Base-by-base conservation (phyloP, 163 green algal species). In the Scenedesmus sp. region DNA sequence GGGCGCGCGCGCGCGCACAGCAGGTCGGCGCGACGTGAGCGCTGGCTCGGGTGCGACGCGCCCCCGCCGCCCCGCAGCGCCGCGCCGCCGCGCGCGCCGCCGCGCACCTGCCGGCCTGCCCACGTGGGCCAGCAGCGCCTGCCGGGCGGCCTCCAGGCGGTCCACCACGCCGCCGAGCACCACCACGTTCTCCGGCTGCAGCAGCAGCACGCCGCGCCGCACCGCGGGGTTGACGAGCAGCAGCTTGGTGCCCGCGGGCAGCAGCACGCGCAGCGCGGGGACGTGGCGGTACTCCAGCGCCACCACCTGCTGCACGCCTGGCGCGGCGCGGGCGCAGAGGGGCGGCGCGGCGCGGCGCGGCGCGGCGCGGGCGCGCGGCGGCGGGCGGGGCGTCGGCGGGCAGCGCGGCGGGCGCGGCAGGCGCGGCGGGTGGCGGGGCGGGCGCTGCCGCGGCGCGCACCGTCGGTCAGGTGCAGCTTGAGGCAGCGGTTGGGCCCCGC, bases 381-480 rank as follows among this genome's bases (percentile, higher is more conserved):
- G 4, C 36, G 53, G 13, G 6, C 80, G 36, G 15, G 93, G 90
- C 91, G 54, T 95, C 91, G 42, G 89, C n/a, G n/a, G n/a, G n/a
- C n/a, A n/a, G n/a, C n/a, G n/a, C n/a, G n/a, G n/a, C n/a, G n/a
- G n/a, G n/a, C n/a, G n/a, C n/a, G n/a, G n/a, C n/a, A n/a, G n/a
- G n/a, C n/a, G n/a, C n/a, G n/a, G n/a, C n/a, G n/a, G n/a, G n/a
- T n/a, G n/a, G n/a, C n/a, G n/a, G n/a, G n/a, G n/a, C n/a, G n/a
- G n/a, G n/a, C n/a, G n/a, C n/a, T n/a, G n/a, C n/a, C n/a, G n/a
- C 70, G 15, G 18, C 18, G 24, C 24, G n/a, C n/a, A n/a, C n/a
- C n/a, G n/a, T n/a, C n/a, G n/a, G n/a, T n/a, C n/a, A n/a, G n/a
- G n/a, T n/a, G n/a, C n/a, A n/a, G n/a, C n/a, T n/a, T n/a, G n/a